These are phyloP conservation scores for Cercophora scortea DNA, from an alignment of 495 filamentous ascomycete genomes.

Conservation along the genomic window DNA sequence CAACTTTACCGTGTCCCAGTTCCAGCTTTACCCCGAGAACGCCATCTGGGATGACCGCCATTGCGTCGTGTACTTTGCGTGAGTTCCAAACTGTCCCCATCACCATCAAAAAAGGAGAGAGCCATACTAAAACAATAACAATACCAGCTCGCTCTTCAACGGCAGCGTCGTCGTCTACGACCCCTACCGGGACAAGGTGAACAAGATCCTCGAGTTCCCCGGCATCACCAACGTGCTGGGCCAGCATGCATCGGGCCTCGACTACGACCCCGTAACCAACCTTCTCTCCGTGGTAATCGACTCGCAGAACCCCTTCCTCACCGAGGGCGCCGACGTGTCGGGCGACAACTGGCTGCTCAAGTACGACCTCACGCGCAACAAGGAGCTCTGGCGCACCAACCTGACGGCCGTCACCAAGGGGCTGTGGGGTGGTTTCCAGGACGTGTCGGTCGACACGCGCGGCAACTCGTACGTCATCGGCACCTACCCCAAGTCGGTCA, in stretches of 20 bases:
- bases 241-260: constrained; percentile 27
- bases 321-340: constrained; percentile 17
- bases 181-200: constrained; percentile 16
- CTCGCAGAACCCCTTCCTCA: constrained; percentile 18
- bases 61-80: constrained; percentile 21
- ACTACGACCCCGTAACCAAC: constrained; percentile 20
- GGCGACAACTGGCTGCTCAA: constrained; percentile 22
- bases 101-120: not conserved
- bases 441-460: constrained; percentile 21
- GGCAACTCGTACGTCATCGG: constrained; percentile 30
- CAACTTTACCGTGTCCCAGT: constrained; percentile 20
- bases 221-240: constrained; percentile 6
- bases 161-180: constrained; percentile 22
- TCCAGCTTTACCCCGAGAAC: constrained; percentile 30
- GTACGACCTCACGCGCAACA: constrained; percentile 10
- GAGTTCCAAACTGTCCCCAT: not conserved
- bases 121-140: too few species aligned
- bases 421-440: constrained; percentile 23
- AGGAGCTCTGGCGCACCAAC: constrained; percentile 22
- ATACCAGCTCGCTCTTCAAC: constrained; percentile 11
- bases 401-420: constrained; percentile 17
- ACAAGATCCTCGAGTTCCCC: not conserved
- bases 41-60: constrained; percentile 24
- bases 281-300: constrained; percentile 25
- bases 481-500: constrained; percentile 21